Conservation (phyloP, 345 rosid genomes). For the Melastoma malabathricum region DNA sequence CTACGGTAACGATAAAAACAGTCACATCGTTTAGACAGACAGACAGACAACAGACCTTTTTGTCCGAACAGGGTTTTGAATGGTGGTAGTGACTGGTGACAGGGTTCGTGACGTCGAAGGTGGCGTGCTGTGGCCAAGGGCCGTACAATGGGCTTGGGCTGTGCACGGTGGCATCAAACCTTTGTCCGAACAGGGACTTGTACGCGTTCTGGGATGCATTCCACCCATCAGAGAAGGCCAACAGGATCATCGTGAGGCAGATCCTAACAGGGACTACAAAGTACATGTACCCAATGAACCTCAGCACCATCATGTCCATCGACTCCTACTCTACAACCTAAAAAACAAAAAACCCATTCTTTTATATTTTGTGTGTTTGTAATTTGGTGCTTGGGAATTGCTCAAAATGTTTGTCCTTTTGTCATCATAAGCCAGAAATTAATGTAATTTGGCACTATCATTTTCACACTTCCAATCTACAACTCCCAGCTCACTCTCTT, state of each 20-base stretch:
- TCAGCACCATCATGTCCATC: constrained; percentile 41
- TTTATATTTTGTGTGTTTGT: too few species aligned
- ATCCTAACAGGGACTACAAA: constrained; percentile 30
- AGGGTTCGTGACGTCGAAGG: constrained; percentile 54
- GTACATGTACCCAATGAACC: constrained; percentile 69
- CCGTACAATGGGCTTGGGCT: constrained; percentile 61
- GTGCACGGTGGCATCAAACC: constrained; percentile 44
- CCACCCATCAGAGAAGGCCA: constrained; percentile 68
- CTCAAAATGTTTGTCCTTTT: too few species aligned
- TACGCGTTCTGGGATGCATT: constrained; percentile 68
- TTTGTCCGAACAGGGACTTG: constrained; percentile 51
- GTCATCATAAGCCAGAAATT: too few species aligned
- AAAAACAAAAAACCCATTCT: background rate
- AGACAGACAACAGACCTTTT: too few species aligned
- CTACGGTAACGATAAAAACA: constrained; percentile 25
- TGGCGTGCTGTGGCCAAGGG: constrained; percentile 80
- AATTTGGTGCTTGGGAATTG: too few species aligned
- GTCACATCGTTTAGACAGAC: background rate
- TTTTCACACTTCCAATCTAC: too few species aligned
- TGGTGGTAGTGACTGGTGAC: too few species aligned
- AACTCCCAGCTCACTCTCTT: too few species aligned
- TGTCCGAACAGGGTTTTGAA: too few species aligned
- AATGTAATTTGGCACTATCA: too few species aligned
- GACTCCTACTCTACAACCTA: constrained; percentile 22
- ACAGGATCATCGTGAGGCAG: constrained; percentile 32